A percentile compares a stretch with the other conserved stretches of the same genome.
phyloP scores from a whole-genome alignment of 2,329 filamentous ascomycete species.

The Myriosclerotinia scirpicola region DNA sequence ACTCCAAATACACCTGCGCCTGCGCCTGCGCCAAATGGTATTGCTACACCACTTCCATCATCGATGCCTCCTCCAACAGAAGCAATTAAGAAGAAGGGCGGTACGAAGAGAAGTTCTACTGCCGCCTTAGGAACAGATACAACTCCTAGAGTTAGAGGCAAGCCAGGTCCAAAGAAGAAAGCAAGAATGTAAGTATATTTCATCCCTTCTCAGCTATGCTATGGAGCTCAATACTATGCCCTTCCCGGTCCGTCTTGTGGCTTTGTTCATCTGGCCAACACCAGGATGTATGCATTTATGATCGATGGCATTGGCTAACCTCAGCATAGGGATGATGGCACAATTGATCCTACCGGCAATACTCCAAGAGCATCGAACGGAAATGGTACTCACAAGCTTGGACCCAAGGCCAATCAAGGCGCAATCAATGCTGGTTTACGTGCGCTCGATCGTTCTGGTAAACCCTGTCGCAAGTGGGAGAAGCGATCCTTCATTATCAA shows the following conservation, averaged over 20 bases:
- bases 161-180: conserved; percentile 97
- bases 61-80: conserved; percentile 61
- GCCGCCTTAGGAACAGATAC: conserved; percentile 60
- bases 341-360: conserved; percentile 55
- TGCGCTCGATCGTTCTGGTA: conserved; percentile 86
- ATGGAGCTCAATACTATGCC: not conserved
- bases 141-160: conserved; percentile 70
- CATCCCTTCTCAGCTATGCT: not conserved
- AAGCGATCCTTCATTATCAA: conserved; percentile 81
- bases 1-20: conserved; percentile 48
- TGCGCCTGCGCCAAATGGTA: conserved; percentile 53
- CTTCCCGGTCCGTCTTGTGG: not conserved
- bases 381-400: conserved; percentile 70
- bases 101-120: conserved; percentile 66
- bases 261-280: conserved; percentile 4
- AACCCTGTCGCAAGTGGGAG: conserved; percentile 89
- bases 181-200: conserved; percentile 74
- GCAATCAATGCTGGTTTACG: conserved; percentile 96
- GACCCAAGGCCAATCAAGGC: conserved; percentile 93
- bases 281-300: not conserved
- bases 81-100: conserved; percentile 67
- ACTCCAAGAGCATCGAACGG: conserved; percentile 45
- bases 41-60: conserved; percentile 49
- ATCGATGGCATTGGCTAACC: conserved; percentile 39
- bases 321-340: conserved; percentile 58